Evolutionary conservation across 768 basidiomycete species (phyloP), one percentile per base, ranked within the genome.

Genomic region (Suillus subalutaceus): DNA sequence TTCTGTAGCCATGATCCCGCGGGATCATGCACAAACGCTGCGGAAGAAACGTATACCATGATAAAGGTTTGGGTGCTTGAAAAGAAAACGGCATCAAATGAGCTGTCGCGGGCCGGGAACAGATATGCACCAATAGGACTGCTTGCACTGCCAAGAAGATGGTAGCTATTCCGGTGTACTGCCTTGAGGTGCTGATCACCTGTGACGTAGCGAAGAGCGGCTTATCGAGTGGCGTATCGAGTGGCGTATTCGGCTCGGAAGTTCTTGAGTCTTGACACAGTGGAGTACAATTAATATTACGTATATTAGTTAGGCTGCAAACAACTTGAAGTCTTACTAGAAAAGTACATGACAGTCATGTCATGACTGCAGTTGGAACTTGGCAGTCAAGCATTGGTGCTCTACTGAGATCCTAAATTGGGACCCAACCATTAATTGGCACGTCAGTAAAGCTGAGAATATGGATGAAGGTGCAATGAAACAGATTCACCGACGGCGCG

Each of bases 171-270:
- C n/a, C n/a, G n/a, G n/a, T n/a, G n/a, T n/a, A n/a, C n/a, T n/a
- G n/a, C n/a, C n/a, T n/a, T n/a, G n/a, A n/a, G n/a, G n/a, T n/a
- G 15, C 15, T 30, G 50, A 4, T 13, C 16, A 56, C 18, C 91
- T 75, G n/a, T n/a, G n/a, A 93, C 95, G 73, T 26, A 82, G 50
- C 50, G 15, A 26, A 8, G 3, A 52, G 15, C 30, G 50, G 50
- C 23, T 20, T 46, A 35, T 35, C 32, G 30, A 4, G n/a, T n/a
- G n/a, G n/a, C n/a, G n/a, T n/a, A n/a, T n/a, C 30, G 32, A 35
- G 40, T 41, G 40, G 40, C 43, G 3, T n/a, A 4, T 46, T 46
- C 46, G 32, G 6, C 6, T 35, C 4, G 32, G 46, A 46, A n/a
- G 46, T n/a, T n/a, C 20, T 20, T 20, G 18, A n/a, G n/a, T n/a